Evolutionary conservation across 129 eudicot genomes (phyloP), one percentile per base, ranked within the genome.

Genomic region (Flaveria sonorensis): DNA sequence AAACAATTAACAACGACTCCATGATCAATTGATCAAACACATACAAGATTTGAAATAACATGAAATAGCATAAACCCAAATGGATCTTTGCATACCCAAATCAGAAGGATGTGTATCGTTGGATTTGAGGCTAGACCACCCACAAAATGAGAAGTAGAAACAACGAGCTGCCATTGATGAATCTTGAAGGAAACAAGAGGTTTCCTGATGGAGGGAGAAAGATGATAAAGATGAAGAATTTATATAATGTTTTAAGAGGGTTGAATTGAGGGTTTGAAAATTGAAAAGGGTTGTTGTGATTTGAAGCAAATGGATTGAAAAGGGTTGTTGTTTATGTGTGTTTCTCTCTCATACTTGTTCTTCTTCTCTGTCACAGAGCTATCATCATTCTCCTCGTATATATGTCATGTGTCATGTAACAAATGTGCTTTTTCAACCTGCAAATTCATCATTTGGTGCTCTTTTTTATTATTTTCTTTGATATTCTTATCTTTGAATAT

Each of bases 121-220:
- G 75, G 84, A 75, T 77, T 88, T 90, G 74, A 80, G 77, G 51
- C 11, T 67, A 45, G 84, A 81, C 90, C 90, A 88, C 56, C 88
- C 86, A 40, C 92, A 90, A 60, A 81, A 70, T 19, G 87, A 74
- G n/a, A 90, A 83, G 69, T 74, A 80, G 21, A 91, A 90, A 81
- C 96, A 90, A 23, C 87, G 85, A 80, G 79, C 79, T 60, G 90
- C 96, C 96, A 90, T 90, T 65, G 51, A 56, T 36, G 83, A 42
- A 24, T 1, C 16, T 59, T 70, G 63, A 68, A 72, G 48, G 21
- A 65, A 50, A 47, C 11, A 43, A 16, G 7, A 53, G 55, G 42
- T 6, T 68, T 66, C 55, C 68, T 71, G 83, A 65, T 13, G 73
- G 55, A 71, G 10, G 70, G 59, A 43, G 73, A 64, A 62, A 50